Conservation (phyloP, 768 basidiomycete genomes). For the Suillus lakei region DNA sequence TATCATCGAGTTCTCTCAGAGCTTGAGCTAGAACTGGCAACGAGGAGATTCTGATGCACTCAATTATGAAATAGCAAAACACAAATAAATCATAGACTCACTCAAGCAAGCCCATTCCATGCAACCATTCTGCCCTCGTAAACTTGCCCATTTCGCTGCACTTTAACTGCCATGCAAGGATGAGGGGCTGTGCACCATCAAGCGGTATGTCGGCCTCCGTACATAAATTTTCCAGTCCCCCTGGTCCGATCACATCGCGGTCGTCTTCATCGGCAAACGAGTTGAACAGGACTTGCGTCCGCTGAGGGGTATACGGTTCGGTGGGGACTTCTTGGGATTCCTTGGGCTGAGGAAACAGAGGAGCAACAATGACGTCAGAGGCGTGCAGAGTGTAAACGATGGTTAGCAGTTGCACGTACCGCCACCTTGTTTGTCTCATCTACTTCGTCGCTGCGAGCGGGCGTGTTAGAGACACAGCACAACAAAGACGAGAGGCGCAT, state of each 20-base stretch:
- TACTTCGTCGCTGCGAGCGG: conserved; percentile 55
- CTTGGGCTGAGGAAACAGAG: background rate
- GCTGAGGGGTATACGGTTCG: conserved; percentile 52
- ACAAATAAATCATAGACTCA: conserved; percentile 31
- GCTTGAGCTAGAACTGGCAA: conserved; percentile 52
- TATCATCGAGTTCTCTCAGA: conserved; percentile 63
- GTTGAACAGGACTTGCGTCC: conserved; percentile 61
- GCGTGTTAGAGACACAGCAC: conserved; percentile 66
- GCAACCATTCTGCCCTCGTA: conserved; percentile 70
- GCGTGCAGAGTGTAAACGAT: conserved; percentile 24
- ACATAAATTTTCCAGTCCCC: conserved; percentile 75
- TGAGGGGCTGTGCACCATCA: conserved; percentile 72
- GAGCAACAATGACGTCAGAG: conserved; percentile 14
- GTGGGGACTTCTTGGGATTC: conserved; percentile 13
- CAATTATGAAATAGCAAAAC: background rate
- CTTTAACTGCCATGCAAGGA: conserved; percentile 77
- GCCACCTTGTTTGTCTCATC: conserved; percentile 36
- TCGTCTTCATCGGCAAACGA: conserved; percentile 62
- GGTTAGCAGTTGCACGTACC: conserved; percentile 23
- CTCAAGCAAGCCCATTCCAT: conserved; percentile 53
- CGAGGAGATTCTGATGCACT: conserved; percentile 47
- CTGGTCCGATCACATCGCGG: conserved; percentile 62
- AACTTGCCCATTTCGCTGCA: conserved; percentile 77
- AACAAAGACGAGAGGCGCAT: conserved; percentile 68
- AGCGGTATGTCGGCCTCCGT: conserved; percentile 70